These are phyloP conservation scores for Suillus alpinus DNA, from an alignment of 768 basidiomycete species.

Conservation along the genomic window DNA sequence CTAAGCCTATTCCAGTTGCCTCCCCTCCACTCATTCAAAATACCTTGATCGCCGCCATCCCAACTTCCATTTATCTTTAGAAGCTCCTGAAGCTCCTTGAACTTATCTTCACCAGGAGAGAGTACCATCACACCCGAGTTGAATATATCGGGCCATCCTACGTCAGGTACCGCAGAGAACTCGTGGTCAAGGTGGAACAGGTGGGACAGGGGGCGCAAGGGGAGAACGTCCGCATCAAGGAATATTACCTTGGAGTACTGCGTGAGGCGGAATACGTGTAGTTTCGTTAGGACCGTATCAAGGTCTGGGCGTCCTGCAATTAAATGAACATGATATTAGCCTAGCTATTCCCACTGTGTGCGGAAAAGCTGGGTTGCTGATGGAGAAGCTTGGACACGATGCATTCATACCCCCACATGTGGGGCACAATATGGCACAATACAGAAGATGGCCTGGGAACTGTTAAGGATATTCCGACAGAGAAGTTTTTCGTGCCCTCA, in stretches of 20 bases:
- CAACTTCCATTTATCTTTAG: conserved; percentile 81
- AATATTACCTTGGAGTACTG: conserved; percentile 86
- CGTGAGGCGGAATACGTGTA: conserved; percentile 91
- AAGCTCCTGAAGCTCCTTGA: conserved; percentile 66
- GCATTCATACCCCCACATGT: conserved; percentile 14
- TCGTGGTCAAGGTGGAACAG: conserved; percentile 82
- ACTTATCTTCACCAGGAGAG: conserved; percentile 79
- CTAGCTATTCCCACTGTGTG: neutral
- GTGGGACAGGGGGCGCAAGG: conserved; percentile 84
- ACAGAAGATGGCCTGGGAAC: conserved; percentile 5
- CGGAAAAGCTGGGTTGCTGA: conserved; percentile 2
- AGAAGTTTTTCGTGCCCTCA: conserved; percentile 3
- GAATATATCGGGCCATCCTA: conserved; percentile 99
- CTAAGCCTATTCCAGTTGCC: conserved; percentile 88
- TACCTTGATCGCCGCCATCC: conserved; percentile 98
- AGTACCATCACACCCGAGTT: conserved; percentile 95
- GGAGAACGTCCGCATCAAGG: conserved; percentile 90
- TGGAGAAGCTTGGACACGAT: conserved; percentile 9
- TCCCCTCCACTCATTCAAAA: conserved; percentile 94
- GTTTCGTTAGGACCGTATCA: conserved; percentile 89
- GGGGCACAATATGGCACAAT: conserved; percentile 7
- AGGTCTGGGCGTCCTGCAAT: conserved; percentile 88
- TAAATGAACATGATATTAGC: conserved; percentile 15
- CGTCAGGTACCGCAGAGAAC: conserved; percentile 93
- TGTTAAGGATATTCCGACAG: conserved; percentile 10